phyloP scores from a whole-genome alignment of 106 monocot genomes.

The Triglochin maritima region DNA sequence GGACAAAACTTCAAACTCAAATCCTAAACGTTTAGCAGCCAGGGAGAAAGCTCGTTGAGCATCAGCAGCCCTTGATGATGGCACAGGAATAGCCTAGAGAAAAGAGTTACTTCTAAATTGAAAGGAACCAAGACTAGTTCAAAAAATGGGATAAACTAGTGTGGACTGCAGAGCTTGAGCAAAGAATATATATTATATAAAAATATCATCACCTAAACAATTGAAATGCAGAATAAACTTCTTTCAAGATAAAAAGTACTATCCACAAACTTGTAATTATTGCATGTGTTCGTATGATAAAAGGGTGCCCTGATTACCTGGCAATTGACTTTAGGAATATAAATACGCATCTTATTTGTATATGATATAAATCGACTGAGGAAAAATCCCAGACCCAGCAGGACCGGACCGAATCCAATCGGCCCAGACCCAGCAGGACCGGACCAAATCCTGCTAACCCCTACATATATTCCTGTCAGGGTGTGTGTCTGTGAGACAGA shows the following conservation, averaged over 20 bases:
- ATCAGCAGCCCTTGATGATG: constrained; percentile 59
- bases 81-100: constrained; percentile 70
- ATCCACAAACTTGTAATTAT: neutral
- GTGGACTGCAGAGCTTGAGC: too few relatives aligned
- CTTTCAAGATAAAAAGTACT: neutral
- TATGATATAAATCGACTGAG: too few relatives aligned
- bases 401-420: too few relatives aligned
- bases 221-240: neutral
- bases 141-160: too few relatives aligned
- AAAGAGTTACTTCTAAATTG: constrained; percentile 3
- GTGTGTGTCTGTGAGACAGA: neutral
- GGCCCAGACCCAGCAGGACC: too few relatives aligned
- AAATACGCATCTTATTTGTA: too few relatives aligned
- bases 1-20: constrained; percentile 43
- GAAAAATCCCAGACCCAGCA: too few relatives aligned
- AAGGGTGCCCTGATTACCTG: too few relatives aligned
- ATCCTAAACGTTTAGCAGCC: constrained; percentile 76
- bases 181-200: neutral
- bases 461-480: neutral
- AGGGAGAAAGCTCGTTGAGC: constrained; percentile 47
- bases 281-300: too few relatives aligned
- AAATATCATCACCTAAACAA: neutral
- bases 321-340: too few relatives aligned
- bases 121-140: constrained; percentile 5
- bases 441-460: neutral